Percentiles rank a stretch among this genome's conserved stretches.
Conservation (phyloP, 2,329 filamentous ascomycete species). For the Chrysoporthe puriensis region DNA sequence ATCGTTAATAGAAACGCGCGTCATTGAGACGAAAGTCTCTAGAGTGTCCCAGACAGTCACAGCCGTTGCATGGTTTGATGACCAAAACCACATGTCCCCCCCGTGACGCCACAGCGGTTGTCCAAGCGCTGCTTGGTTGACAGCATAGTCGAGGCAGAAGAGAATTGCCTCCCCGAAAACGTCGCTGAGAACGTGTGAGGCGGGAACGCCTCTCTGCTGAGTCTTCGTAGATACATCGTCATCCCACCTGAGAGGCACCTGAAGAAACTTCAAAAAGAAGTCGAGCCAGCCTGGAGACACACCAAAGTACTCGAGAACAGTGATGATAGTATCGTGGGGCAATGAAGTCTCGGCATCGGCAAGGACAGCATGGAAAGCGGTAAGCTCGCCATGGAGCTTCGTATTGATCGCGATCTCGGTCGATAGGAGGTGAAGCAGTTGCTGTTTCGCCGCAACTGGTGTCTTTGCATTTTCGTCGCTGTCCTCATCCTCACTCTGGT, state of each 20-base stretch:
- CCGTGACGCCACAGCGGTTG: slow-evolving; percentile 63
- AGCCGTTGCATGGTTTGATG: slow-evolving; percentile 52
- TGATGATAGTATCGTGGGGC: slow-evolving; percentile 61
- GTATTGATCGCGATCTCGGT: slow-evolving; percentile 52
- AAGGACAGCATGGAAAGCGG: slow-evolving; percentile 52
- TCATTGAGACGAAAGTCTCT: slow-evolving; percentile 55
- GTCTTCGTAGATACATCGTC: slow-evolving; percentile 53
- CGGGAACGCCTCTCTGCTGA: slow-evolving; percentile 61
- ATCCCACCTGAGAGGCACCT: slow-evolving; percentile 60
- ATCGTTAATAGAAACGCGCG: slow-evolving; percentile 60
- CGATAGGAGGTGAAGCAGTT: slow-evolving; percentile 50
- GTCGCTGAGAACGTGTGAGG: slow-evolving; percentile 62
- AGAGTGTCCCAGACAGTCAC: slow-evolving; percentile 63
- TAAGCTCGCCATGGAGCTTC: slow-evolving; percentile 49
- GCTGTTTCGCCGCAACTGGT: slow-evolving; percentile 50
- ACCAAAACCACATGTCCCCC: slow-evolving; percentile 72
- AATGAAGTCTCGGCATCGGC: slow-evolving; percentile 48
- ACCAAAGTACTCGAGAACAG: slow-evolving; percentile 61
- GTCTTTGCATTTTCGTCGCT: slow-evolving; percentile 33
- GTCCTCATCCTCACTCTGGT: slow-evolving; percentile 26
- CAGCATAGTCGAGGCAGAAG: slow-evolving; percentile 67
- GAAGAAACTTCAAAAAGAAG: slow-evolving; percentile 64
- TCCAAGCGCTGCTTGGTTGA: slow-evolving; percentile 61
- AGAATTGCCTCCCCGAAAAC: slow-evolving; percentile 63
- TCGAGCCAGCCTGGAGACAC: slow-evolving; percentile 58